Percentiles rank a stretch among this genome's conserved stretches.
Conservation (phyloP, 2,329 filamentous ascomycete genomes). For the Colletotrichum lupini region DNA sequence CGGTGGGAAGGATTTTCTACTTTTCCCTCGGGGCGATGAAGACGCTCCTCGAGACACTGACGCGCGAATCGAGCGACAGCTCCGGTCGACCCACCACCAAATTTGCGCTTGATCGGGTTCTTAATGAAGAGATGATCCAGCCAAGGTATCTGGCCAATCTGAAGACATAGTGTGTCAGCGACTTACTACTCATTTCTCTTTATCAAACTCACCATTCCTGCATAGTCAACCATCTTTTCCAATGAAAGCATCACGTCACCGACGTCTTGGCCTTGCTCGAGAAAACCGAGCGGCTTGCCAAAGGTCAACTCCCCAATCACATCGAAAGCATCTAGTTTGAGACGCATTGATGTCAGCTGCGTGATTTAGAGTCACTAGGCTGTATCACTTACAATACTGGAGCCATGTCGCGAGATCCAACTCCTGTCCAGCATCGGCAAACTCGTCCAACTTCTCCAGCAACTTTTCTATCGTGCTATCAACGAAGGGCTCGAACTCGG, state of each 20-base stretch:
- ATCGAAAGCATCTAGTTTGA: slow-evolving; percentile 47
- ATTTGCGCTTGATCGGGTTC: slow-evolving; percentile 41
- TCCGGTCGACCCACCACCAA: slow-evolving; percentile 36
- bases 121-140: slow-evolving; percentile 43
- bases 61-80: slow-evolving; percentile 32
- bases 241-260: slow-evolving; percentile 41
- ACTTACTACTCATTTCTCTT: not conserved
- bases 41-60: slow-evolving; percentile 15
- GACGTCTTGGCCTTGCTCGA: slow-evolving; percentile 48
- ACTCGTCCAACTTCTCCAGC: slow-evolving; percentile 30
- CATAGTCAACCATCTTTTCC: slow-evolving; percentile 34
- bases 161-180: not conserved
- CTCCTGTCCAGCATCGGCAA: not conserved
- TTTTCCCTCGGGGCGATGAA: slow-evolving; percentile 4
- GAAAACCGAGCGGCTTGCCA: slow-evolving; percentile 47
- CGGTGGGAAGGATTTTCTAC: slow-evolving; percentile 13
- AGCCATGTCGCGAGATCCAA: slow-evolving; percentile 47
- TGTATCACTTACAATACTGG: slow-evolving; percentile 38
- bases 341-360: no score
- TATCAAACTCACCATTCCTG: not conserved
- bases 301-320: slow-evolving; percentile 51
- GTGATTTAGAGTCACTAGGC: no score
- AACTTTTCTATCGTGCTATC: slow-evolving; percentile 42
- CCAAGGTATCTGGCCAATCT: slow-evolving; percentile 41
- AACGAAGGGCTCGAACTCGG: slow-evolving; percentile 51